Conservation (phyloP, 1,139 yeast species). For the Yamadazyma jaroonii region DNA sequence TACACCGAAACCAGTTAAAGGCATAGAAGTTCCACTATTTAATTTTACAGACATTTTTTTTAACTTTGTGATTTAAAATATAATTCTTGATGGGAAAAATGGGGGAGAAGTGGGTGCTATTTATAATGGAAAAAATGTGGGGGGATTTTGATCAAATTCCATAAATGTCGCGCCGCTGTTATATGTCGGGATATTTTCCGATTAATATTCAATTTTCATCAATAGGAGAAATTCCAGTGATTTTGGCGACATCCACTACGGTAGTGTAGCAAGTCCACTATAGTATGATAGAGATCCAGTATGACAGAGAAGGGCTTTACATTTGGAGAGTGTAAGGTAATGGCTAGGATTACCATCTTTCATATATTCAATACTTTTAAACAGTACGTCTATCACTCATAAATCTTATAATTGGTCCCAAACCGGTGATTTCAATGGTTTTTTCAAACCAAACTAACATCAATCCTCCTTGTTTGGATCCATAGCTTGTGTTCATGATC, state of each 20-base stretch:
- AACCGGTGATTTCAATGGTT: constrained; percentile 78
- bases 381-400: constrained; percentile 84
- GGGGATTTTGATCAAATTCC: constrained; percentile 1
- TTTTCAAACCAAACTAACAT: constrained; percentile 91
- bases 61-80: no score
- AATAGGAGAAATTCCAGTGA: no score
- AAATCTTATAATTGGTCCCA: constrained; percentile 85
- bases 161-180: neutral
- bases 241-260: no score
- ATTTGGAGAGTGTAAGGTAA: neutral
- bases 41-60: constrained; percentile 37
- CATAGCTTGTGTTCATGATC: constrained; percentile 74
- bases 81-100: neutral
- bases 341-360: no score
- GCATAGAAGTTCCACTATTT: constrained; percentile 60
- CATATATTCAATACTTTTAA: constrained; percentile 21
- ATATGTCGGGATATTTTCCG: neutral
- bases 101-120: constrained; percentile 3
- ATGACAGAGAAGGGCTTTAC: no score
- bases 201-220: constrained; percentile 1
- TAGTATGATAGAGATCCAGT: no score
- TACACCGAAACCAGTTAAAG: constrained; percentile 64
- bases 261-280: no score
- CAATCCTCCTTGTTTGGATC: constrained; percentile 85
- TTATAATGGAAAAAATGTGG: neutral